A percentile compares a stretch with the other conserved stretches of the same genome.
Evolutionary conservation across 495 filamentous ascomycete genomes (phyloP).

Genomic region (Umbilicaria muhlenbergii): DNA sequence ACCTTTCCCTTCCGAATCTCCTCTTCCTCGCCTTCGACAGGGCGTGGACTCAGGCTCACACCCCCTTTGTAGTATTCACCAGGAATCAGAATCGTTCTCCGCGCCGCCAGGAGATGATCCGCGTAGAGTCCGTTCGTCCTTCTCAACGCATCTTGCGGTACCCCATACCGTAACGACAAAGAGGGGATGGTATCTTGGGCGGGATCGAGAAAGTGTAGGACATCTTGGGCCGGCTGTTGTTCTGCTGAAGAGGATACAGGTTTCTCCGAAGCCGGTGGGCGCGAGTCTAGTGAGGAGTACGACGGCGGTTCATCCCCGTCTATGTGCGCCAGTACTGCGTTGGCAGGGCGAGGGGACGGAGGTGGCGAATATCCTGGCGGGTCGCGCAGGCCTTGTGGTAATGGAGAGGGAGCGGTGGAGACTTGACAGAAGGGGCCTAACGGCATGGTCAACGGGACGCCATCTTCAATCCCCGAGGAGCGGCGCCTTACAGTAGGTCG

Average conservation of each 20-base stretch:
- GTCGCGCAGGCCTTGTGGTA: constrained; percentile 39
- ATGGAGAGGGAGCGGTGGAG: constrained; percentile 29
- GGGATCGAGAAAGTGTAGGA: constrained; percentile 52
- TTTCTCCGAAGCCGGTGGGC: constrained; percentile 5
- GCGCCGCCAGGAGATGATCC: constrained; percentile 49
- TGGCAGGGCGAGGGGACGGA: constrained; percentile 10
- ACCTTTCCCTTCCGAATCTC: constrained; percentile 48
- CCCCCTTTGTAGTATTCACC: constrained; percentile 45
- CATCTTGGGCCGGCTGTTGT: constrained; percentile 30
- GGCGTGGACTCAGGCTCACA: constrained; percentile 45
- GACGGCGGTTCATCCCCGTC: constrained; percentile 23
- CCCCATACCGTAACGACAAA: constrained; percentile 49
- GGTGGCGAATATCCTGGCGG: constrained; percentile 41
- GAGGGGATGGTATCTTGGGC: constrained; percentile 43
- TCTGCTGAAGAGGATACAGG: not conserved
- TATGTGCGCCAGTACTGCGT: constrained; percentile 10
- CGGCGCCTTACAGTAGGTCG: constrained; percentile 39
- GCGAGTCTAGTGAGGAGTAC: constrained; percentile 17
- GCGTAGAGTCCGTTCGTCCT: constrained; percentile 44
- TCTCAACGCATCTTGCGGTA: constrained; percentile 39
- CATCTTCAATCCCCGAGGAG: not conserved
- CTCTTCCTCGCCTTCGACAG: constrained; percentile 53
- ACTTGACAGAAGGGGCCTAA: constrained; percentile 40
- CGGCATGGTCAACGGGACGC: not conserved
- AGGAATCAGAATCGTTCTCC: constrained; percentile 53